Percentiles rank a stretch among this genome's conserved stretches.
Conservation (phyloP, 176 grass and related monocot genomes). For the Leersia perrieri region DNA sequence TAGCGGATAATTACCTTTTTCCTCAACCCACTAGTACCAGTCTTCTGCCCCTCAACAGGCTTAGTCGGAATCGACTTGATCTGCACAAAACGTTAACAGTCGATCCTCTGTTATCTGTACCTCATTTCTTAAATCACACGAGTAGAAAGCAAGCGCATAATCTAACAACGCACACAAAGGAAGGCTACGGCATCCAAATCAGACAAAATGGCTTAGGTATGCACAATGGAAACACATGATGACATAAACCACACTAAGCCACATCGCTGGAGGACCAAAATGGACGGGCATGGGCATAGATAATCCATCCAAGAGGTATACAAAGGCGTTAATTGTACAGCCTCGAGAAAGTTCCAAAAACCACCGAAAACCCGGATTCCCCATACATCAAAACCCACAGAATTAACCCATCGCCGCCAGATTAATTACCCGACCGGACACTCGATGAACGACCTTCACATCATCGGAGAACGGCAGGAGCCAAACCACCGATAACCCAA, state of each 20-base stretch:
- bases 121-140: not conserved
- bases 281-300: not conserved
- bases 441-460: not conserved
- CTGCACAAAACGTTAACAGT: constrained; percentile 36
- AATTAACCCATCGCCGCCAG: not conserved
- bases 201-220: not conserved
- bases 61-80: constrained; percentile 64
- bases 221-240: not conserved
- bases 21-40: constrained; percentile 81
- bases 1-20: constrained; percentile 56
- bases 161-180: not conserved
- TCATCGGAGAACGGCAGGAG: not conserved
- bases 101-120: not conserved
- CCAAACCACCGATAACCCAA: not conserved
- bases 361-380: not conserved
- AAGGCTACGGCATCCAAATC: not conserved
- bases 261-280: not conserved
- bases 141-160: not conserved
- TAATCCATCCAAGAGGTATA: not conserved
- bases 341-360: not conserved
- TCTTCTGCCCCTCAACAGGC: constrained; percentile 84
- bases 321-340: not conserved
- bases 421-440: too few species aligned
- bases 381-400: not conserved
- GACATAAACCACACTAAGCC: not conserved